Percentiles rank a stretch among this genome's conserved stretches.
These are phyloP conservation scores for Rhizopogon vesiculosus DNA, from an alignment of 768 basidiomycete genomes.

Conservation along the genomic window DNA sequence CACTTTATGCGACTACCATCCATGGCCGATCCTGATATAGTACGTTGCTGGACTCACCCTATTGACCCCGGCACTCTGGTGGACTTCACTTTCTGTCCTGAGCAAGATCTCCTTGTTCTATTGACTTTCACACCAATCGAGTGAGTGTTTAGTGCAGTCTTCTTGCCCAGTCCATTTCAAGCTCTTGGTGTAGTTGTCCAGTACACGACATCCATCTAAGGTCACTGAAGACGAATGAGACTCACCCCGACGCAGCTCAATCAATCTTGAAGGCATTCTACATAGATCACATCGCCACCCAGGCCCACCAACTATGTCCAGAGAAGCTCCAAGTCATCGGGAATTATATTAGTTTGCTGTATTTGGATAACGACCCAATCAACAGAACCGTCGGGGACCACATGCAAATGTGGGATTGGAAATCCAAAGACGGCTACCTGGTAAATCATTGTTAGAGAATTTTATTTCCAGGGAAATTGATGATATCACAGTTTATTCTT, in stretches of 20 bases:
- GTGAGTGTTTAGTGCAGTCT: constrained; percentile 26
- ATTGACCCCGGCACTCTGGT: constrained; percentile 40
- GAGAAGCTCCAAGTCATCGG: too few species aligned
- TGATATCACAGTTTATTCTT: too few species aligned
- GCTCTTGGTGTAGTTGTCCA: constrained; percentile 10
- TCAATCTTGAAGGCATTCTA: constrained; percentile 22
- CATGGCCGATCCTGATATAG: constrained; percentile 29
- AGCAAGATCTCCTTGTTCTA: constrained; percentile 49
- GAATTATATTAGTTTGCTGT: constrained; percentile 32
- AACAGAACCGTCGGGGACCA: constrained; percentile 35
- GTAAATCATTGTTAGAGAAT: too few species aligned
- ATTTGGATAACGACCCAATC: constrained; percentile 31
- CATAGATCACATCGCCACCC: background rate
- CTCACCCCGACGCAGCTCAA: constrained; percentile 40
- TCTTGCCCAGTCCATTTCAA: background rate
- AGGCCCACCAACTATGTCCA: too few species aligned
- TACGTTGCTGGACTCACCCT: constrained; percentile 34
- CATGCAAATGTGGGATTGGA: constrained; percentile 31
- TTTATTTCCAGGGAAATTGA: too few species aligned
- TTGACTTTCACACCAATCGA: constrained; percentile 34
- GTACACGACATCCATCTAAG: constrained; percentile 42
- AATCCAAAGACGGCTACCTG: too few species aligned
- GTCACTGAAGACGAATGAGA: constrained; percentile 45
- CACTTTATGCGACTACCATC: too few species aligned
- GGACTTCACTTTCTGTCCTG: constrained; percentile 56